Evolutionary conservation across 495 filamentous ascomycete species (phyloP), one percentile per base, ranked within the genome.

Genomic region (Evernia prunastri): DNA sequence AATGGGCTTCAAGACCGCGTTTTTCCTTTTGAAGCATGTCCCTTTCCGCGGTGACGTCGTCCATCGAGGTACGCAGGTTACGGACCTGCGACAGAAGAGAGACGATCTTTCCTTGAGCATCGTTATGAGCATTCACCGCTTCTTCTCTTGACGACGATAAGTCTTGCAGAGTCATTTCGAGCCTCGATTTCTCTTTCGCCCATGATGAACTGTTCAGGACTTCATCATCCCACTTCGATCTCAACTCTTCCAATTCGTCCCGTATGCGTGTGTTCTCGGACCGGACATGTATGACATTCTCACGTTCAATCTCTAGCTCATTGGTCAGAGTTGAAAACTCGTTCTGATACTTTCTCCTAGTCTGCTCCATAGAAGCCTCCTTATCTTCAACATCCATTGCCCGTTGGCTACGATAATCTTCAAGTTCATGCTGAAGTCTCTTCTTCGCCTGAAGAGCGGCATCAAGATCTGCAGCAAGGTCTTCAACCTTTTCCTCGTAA

Each of bases 161-260:
- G 71, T 97, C 94, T 63, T 95, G 87, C 56, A 98, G 81, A 18
- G 91, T 95, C 49, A 91, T 86, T 69, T 97, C 95, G 63, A 98
- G 81, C 10, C 94, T 86, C 6, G 90, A 80, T 77, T 98, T 98
- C 78, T 98, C 94, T 78, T 98, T 98, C 39, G 92, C 91, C 94
- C 94, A 98, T 1, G 94, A 94, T 0, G 91, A 95, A 74, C 89
- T 93, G 72, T 98, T 98, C 69, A 98, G 86, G 25, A 97, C 92
- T 75, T 98, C 94, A 70, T 98, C 89, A 71, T 98, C 95, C 95
- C 95, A 98, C 73, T 97, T 97, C 65, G 87, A 91, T 58, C 94
- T 87, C 27, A 97, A 86, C 67, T 96, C 91, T 67, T 98, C 94
- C 20, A 97, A 83, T 72, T 98, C 94, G 70, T 97, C 94, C 7